Evolutionary conservation across 345 rosid genomes (phyloP).

Genomic region (Citrus cavaleriei): DNA sequence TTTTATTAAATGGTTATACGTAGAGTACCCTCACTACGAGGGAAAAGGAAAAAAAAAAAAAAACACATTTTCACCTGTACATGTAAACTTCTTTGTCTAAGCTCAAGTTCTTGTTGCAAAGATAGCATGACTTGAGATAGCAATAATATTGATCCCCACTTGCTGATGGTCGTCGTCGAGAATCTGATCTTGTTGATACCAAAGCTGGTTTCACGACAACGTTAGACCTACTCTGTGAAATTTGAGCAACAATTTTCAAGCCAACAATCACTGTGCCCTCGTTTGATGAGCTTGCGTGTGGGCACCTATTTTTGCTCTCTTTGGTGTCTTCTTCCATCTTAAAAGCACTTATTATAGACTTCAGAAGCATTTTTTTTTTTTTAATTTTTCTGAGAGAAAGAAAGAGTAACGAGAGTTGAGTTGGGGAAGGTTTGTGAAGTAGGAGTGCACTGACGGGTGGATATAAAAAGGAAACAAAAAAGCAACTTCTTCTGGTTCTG

Average conservation of each 20-base stretch:
- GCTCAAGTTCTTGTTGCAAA: slow-evolving; percentile 49
- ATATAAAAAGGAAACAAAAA: neutral
- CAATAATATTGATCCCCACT: slow-evolving; percentile 17
- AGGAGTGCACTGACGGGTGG: neutral
- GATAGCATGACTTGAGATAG: slow-evolving; percentile 54
- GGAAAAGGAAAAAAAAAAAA: no score
- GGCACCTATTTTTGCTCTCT: neutral
- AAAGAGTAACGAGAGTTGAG: neutral
- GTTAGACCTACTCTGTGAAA: slow-evolving; percentile 28
- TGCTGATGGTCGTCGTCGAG: neutral
- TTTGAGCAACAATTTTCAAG: slow-evolving; percentile 42
- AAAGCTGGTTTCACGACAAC: slow-evolving; percentile 43
- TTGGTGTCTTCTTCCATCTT: slow-evolving; percentile 1
- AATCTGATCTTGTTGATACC: neutral
- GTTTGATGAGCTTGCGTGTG: neutral
- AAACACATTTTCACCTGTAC: slow-evolving; percentile 48
- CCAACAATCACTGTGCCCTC: slow-evolving; percentile 43
- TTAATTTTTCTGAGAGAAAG: neutral
- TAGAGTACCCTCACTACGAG: neutral
- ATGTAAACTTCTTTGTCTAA: slow-evolving; percentile 70
- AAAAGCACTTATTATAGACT: slow-evolving; percentile 7
- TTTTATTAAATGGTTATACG: neutral
- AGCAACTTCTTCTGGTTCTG: neutral
- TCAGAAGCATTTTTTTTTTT: slow-evolving; percentile 7
- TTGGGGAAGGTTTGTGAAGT: neutral